Evolutionary conservation across 768 basidiomycete genomes (phyloP).

Genomic region (Collybia nuda): DNA sequence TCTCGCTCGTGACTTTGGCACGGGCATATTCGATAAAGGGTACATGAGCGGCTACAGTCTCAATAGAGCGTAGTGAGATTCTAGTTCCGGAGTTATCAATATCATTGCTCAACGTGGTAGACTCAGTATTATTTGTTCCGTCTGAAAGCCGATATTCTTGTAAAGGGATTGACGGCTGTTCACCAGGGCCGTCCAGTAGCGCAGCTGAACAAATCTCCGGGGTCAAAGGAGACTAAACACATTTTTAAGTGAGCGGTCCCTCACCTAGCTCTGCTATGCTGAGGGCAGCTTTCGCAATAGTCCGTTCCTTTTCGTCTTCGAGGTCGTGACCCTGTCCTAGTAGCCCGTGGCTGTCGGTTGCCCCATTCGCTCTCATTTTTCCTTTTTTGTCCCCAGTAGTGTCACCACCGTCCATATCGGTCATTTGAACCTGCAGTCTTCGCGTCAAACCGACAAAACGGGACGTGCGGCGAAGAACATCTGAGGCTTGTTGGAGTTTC

Average conservation of each 20-base stretch:
- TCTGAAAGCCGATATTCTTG: slow-evolving; percentile 1
- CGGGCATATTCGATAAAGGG: slow-evolving; percentile 73
- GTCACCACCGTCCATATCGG: slow-evolving; percentile 50
- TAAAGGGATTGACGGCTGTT: too few relatives aligned
- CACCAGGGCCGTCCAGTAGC: slow-evolving; percentile 44
- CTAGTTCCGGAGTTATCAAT: slow-evolving; percentile 18
- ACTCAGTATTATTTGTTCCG: slow-evolving; percentile 5
- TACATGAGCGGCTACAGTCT: slow-evolving; percentile 67
- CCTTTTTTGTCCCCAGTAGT: slow-evolving; percentile 12
- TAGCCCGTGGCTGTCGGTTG: slow-evolving; percentile 15
- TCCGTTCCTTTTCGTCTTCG: slow-evolving; percentile 83
- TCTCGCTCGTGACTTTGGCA: slow-evolving; percentile 71
- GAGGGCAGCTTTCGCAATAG: slow-evolving; percentile 91
- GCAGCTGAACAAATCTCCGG: slow-evolving; percentile 34
- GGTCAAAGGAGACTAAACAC: not conserved
- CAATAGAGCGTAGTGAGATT: slow-evolving; percentile 71
- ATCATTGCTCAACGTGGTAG: slow-evolving; percentile 10
- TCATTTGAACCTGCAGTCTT: slow-evolving; percentile 84
- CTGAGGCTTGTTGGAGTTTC: slow-evolving; percentile 79
- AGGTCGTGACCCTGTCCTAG: slow-evolving; percentile 32
- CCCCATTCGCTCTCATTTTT: slow-evolving; percentile 8
- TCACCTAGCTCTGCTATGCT: slow-evolving; percentile 88
- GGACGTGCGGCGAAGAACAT: slow-evolving; percentile 79
- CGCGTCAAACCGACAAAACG: slow-evolving; percentile 84
- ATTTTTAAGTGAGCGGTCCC: slow-evolving; percentile 23